phyloP scores from a whole-genome alignment of 306 rosid species.

The Begonia peltatifolia region DNA sequence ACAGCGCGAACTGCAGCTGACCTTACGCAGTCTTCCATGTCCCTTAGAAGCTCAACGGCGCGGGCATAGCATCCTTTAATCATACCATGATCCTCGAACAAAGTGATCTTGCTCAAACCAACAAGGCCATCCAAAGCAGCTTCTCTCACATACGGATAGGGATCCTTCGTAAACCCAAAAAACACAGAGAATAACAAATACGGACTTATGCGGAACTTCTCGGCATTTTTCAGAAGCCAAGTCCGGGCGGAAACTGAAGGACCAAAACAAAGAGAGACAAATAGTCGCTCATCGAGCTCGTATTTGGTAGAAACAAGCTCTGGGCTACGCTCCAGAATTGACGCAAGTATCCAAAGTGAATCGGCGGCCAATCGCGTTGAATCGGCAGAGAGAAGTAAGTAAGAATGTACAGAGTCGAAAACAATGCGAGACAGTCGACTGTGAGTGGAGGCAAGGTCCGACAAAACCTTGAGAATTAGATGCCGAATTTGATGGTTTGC shows the following conservation, averaged over 20 bases:
- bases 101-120: constrained; percentile 25
- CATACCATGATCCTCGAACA: constrained; percentile 26
- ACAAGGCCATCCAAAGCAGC: constrained; percentile 60
- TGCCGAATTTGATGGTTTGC: constrained; percentile 14
- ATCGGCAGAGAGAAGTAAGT: constrained; percentile 15
- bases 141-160: constrained; percentile 54
- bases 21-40: constrained; percentile 50
- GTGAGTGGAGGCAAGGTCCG: constrained; percentile 32
- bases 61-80: constrained; percentile 50
- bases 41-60: constrained; percentile 53
- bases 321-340: constrained; percentile 14
- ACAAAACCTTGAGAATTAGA: constrained; percentile 36
- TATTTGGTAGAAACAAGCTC: constrained; percentile 4
- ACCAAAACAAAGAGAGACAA: constrained; percentile 56
- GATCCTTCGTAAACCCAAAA: constrained; percentile 73
- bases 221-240: constrained; percentile 61
- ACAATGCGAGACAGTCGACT: constrained; percentile 19
- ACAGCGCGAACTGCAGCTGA: constrained; percentile 48
- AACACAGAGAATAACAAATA: constrained; percentile 33
- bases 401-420: constrained; percentile 19
- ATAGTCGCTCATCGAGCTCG: constrained; percentile 37
- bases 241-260: constrained; percentile 27
- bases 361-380: constrained; percentile 34
- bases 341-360: constrained; percentile 22
- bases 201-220: constrained; percentile 25